Evolutionary conservation across 2,329 filamentous ascomycete genomes (phyloP).

Genomic region (Ceratocystis smalleyi): DNA sequence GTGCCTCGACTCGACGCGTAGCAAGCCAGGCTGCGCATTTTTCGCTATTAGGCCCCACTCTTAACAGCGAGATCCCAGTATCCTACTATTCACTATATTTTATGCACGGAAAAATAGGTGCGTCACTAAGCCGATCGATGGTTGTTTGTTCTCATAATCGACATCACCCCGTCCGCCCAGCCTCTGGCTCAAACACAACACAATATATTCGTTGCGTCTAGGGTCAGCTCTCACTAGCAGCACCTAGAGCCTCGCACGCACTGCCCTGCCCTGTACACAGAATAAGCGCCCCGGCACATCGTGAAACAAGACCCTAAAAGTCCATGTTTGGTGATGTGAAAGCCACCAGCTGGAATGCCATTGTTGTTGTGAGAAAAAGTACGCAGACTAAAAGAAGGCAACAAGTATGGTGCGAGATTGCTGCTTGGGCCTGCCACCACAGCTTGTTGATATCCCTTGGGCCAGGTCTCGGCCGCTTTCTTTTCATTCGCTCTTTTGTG

Average conservation of each 20-base stretch:
- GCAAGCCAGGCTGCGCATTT: neutral
- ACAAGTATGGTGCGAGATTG: neutral
- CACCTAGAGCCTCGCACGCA: no score
- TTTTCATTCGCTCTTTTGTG: neutral
- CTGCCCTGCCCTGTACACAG: no score
- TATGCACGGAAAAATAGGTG: no score
- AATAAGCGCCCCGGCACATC: neutral
- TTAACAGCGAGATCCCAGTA: no score
- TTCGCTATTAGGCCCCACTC: neutral
- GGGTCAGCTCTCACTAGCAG: no score
- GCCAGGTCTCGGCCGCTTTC: neutral
- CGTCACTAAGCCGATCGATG: no score
- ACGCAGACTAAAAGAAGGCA: neutral
- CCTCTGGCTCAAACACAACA: no score
- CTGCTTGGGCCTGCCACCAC: neutral
- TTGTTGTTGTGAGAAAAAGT: neutral
- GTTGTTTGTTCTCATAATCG: no score
- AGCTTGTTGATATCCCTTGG: neutral
- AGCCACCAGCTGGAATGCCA: neutral
- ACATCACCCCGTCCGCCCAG: no score
- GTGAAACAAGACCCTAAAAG: neutral
- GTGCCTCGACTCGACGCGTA: neutral
- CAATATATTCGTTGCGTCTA: no score
- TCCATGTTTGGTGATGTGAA: neutral
- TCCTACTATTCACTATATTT: no score